Evolutionary conservation across 257 asterid species (phyloP).

Genomic region (Linaria vulgaris): DNA sequence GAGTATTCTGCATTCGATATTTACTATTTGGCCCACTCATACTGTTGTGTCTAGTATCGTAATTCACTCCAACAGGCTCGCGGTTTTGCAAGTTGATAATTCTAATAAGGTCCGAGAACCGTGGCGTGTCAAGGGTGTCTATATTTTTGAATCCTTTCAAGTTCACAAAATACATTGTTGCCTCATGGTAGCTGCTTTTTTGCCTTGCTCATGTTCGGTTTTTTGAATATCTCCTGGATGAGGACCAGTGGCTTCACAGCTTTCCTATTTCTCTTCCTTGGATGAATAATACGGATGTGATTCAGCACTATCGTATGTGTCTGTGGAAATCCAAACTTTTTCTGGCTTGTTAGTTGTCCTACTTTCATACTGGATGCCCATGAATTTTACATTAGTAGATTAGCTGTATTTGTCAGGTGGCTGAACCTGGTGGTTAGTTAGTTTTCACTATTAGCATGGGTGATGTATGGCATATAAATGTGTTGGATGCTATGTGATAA

Average conservation of each 20-base stretch:
- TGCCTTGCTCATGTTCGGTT: too few relatives aligned
- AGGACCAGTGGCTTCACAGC: too few relatives aligned
- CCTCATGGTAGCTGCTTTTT: background rate
- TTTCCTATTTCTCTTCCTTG: slow-evolving; percentile 9
- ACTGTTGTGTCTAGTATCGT: background rate
- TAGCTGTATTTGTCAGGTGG: background rate
- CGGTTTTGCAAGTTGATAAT: background rate
- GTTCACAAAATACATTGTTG: background rate
- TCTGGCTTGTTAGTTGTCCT: background rate
- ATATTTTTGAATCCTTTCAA: background rate
- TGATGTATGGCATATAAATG: slow-evolving; percentile 6
- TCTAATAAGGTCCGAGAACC: background rate
- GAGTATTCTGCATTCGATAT: slow-evolving; percentile 6
- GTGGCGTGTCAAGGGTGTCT: slow-evolving; percentile 1
- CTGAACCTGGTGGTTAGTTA: slow-evolving; percentile 8
- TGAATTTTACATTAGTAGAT: background rate
- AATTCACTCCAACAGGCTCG: background rate
- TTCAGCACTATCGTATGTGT: background rate
- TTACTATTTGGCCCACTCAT: too few relatives aligned
- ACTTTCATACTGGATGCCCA: background rate
- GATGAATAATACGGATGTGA: background rate
- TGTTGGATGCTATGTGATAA: background rate
- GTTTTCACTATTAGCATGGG: slow-evolving; percentile 13
- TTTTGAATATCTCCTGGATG: too few relatives aligned
- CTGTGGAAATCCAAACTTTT: background rate